A percentile compares a stretch with the other conserved stretches of the same genome.
These are phyloP conservation scores for Vitellaria paradoxa DNA, from an alignment of 179 eudicot genomes.

Conservation along the genomic window DNA sequence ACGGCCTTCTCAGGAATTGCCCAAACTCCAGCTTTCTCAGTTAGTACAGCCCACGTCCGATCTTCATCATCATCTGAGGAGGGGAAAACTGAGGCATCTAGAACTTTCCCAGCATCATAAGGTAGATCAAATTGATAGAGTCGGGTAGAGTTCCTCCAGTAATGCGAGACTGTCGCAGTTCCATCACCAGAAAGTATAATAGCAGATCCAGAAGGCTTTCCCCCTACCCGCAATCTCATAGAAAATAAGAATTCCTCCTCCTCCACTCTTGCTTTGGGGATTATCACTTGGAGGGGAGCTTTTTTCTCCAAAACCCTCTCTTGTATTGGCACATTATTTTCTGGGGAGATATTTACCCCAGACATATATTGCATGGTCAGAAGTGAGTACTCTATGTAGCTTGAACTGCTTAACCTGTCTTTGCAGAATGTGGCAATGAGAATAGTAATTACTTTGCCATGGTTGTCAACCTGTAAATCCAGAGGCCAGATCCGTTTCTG, in stretches of 20 bases:
- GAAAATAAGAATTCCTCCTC: slow-evolving; percentile 84
- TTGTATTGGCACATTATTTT: slow-evolving; percentile 25
- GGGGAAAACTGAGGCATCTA: slow-evolving; percentile 91
- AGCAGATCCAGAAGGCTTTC: slow-evolving; percentile 93
- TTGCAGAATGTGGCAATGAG: slow-evolving; percentile 84
- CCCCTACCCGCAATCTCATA: slow-evolving; percentile 82
- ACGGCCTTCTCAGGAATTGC: slow-evolving; percentile 96
- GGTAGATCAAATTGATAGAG: slow-evolving; percentile 94
- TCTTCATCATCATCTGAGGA: slow-evolving; percentile 66
- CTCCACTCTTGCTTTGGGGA: slow-evolving; percentile 96
- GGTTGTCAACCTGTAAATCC: slow-evolving; percentile 78
- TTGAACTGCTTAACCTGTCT: slow-evolving; percentile 83
- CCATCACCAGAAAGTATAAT: slow-evolving; percentile 94
- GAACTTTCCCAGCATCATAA: slow-evolving; percentile 96
- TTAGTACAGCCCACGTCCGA: slow-evolving; percentile 94
- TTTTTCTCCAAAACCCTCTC: slow-evolving; percentile 79
- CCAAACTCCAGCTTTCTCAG: slow-evolving; percentile 98
- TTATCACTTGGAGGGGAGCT: slow-evolving; percentile 71
- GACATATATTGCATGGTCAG: slow-evolving; percentile 88
- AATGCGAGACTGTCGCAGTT: slow-evolving; percentile 83
- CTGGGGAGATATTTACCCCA: slow-evolving; percentile 46
- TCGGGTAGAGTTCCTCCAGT: slow-evolving; percentile 63
- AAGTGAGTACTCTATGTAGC: slow-evolving; percentile 92
- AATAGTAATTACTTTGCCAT: slow-evolving; percentile 76
- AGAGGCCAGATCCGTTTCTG: slow-evolving; percentile 93